A percentile compares a stretch with the other conserved stretches of the same genome.
Evolutionary conservation across 805 yeast genomes (phyloP).

Genomic region (Debaryomyces castellii): DNA sequence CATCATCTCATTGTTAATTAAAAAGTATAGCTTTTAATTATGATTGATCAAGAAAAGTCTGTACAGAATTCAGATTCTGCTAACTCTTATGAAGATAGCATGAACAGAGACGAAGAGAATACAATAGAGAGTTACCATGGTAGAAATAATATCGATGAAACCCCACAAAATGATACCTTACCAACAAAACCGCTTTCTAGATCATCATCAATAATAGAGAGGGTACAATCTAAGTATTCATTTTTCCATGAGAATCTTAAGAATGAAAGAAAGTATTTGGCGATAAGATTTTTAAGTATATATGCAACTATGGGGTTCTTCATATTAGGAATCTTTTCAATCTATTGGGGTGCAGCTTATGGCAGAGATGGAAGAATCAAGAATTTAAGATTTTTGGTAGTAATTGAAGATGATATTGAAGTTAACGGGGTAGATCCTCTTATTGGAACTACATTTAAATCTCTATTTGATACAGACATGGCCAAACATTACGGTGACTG

Average conservation of each 20-base stretch:
- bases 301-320: slow-evolving; percentile 33
- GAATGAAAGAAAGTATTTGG: slow-evolving; percentile 17
- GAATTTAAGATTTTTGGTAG: slow-evolving; percentile 37
- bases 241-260: slow-evolving; percentile 29
- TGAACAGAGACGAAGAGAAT: neutral
- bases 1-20: neutral
- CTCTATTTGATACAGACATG: slow-evolving; percentile 17
- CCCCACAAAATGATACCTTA: neutral
- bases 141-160: neutral
- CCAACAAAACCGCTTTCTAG: neutral
- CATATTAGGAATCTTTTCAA: slow-evolving; percentile 32
- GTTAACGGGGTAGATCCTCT: slow-evolving; percentile 31
- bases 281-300: slow-evolving; percentile 15
- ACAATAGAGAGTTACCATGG: neutral
- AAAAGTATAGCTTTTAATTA: neutral
- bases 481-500: slow-evolving; percentile 34
- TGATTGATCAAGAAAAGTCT: neutral
- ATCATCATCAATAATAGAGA: slow-evolving; percentile 10
- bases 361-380: slow-evolving; percentile 25
- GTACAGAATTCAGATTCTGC: neutral
- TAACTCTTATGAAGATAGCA: neutral
- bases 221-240: slow-evolving; percentile 27
- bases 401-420: slow-evolving; percentile 31
- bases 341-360: slow-evolving; percentile 43
- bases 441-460: slow-evolving; percentile 50